Evolutionary conservation across 345 rosid genomes (phyloP), one percentile per base, ranked within the genome.

Genomic region (Triadica sebifera): DNA sequence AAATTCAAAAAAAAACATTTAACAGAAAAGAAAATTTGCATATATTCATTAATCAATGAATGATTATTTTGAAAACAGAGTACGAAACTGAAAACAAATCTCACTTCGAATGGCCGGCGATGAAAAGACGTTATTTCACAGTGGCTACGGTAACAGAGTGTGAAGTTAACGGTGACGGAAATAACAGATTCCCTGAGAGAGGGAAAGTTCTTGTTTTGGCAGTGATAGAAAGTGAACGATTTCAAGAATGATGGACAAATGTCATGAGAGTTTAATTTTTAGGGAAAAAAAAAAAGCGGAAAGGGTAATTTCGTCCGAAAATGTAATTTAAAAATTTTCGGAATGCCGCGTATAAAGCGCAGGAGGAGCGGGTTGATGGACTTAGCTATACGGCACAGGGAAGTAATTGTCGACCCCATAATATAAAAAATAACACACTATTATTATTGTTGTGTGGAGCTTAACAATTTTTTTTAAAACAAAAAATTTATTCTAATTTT

Each of bases 331-430:
- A 34, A 80, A 80, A 70, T 3, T 3, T 71, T 82, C 78, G 4
- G 37, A 20, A 22, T 65, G 73, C 70, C 85, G 89, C 87, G 83
- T 74, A 75, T 66, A 70, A 53, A 52, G 82, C 82, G 82, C 82
- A 52, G 19, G 60, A 47, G 47, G 77, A 34, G 79, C 51, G 74
- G 79, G 5, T 49, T 17, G 34, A 5, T 4, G 29, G 24, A 37
- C 55, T 16, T 41, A 2, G 39, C 17, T 20, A 63, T 57, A 56
- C 52, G 41, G 55, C 50, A 9, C 41, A 71, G 0, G 5, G 51
- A 20, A 19, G 1, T 38, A 12, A 4, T 15, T 5, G 70, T 71
- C 76, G 79, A 61, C 51, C 51, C 78, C 65, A 3, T 2, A 29
- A 2, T 29, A 29, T 29, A 1, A 29, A 29, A n/a, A n/a, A n/a